Evolutionary conservation across 768 basidiomycete species (phyloP).

Genomic region (Udeniomyces megalosporus): DNA sequence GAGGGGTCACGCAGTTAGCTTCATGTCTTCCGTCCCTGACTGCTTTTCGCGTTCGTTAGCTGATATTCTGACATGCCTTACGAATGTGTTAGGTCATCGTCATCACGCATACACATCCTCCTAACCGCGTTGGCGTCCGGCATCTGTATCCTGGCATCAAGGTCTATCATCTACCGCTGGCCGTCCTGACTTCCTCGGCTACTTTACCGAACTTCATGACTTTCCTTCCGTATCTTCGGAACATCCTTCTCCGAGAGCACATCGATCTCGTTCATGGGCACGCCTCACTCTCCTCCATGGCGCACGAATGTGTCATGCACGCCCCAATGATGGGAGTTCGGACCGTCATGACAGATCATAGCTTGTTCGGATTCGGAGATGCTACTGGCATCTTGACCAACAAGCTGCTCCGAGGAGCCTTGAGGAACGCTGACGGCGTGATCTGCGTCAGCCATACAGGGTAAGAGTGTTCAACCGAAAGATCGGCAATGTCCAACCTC

Average conservation of each 20-base stretch:
- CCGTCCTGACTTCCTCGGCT: constrained; percentile 69
- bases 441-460: constrained; percentile 96
- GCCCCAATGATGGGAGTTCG: constrained; percentile 60
- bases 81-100: constrained; percentile 54
- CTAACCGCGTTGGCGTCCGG: constrained; percentile 71
- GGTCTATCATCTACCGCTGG: constrained; percentile 82
- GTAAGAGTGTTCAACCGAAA: constrained; percentile 34
- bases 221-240: constrained; percentile 77
- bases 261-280: constrained; percentile 83
- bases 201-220: constrained; percentile 89
- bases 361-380: constrained; percentile 89
- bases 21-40: too few relatives aligned
- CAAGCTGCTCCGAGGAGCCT: constrained; percentile 70
- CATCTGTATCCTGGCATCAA: constrained; percentile 78
- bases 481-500: not conserved
- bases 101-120: constrained; percentile 79
- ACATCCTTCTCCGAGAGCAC: constrained; percentile 69
- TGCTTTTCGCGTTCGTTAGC: too few relatives aligned
- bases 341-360: constrained; percentile 93
- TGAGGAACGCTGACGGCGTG: constrained; percentile 81
- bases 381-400: constrained; percentile 95
- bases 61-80: not conserved
- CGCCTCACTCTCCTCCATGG: constrained; percentile 73
- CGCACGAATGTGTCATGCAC: constrained; percentile 82
- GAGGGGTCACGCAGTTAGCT: constrained; percentile 44